Evolutionary conservation across 202 grass and related monocot species (phyloP).

Genomic region (Eragrostis tef): DNA sequence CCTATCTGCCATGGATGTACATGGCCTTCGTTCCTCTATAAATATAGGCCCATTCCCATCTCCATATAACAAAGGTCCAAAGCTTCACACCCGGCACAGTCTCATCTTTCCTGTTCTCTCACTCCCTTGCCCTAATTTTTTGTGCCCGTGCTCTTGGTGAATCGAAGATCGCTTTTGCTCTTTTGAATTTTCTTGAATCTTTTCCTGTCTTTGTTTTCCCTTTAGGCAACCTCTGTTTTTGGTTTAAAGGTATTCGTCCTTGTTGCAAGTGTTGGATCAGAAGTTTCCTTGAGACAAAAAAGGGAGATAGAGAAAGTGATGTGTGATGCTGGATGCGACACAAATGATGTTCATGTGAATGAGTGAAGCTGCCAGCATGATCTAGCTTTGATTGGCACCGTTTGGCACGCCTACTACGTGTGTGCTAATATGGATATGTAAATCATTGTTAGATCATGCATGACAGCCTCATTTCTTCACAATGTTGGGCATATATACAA

Average conservation of each 20-base stretch:
- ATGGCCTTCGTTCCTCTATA: conserved; percentile 35
- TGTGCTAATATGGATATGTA: conserved; percentile 11
- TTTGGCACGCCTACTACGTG: neutral
- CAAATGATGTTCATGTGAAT: conserved; percentile 51
- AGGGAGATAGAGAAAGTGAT: neutral
- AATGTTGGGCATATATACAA: conserved; percentile 10
- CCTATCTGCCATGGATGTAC: neutral
- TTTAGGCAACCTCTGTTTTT: too few species aligned
- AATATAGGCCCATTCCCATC: conserved; percentile 31
- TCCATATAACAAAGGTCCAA: neutral
- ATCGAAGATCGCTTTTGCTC: neutral
- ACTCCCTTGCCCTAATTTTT: too few species aligned
- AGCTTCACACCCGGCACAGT: conserved; percentile 2
- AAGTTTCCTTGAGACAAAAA: neutral
- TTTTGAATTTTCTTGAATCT: neutral
- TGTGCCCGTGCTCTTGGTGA: neutral
- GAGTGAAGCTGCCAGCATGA: conserved; percentile 94
- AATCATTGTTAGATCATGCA: conserved; percentile 69
- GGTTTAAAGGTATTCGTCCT: too few species aligned
- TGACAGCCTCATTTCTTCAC: conserved; percentile 71
- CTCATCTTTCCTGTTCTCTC: neutral
- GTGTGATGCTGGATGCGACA: neutral
- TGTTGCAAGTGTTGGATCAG: neutral
- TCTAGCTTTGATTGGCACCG: conserved; percentile 61
- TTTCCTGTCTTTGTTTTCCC: too few species aligned